Conservation (phyloP, 1,284 basidiomycete genomes). For the Xerocomus amazonicus region DNA sequence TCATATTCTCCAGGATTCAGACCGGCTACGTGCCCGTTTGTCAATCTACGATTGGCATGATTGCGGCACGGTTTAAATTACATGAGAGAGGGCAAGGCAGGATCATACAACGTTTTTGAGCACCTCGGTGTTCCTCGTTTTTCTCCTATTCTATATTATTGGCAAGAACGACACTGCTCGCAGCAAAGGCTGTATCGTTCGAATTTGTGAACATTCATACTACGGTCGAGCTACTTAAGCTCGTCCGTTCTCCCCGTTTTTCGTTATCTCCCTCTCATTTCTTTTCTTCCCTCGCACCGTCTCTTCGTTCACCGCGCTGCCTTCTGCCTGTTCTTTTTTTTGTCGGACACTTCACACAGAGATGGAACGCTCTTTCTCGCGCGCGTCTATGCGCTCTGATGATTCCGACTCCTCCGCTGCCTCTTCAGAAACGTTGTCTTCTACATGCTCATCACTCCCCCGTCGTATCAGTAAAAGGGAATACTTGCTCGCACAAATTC, state of each 20-base stretch:
- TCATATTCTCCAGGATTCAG: constrained; percentile 10
- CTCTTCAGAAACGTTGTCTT: constrained; percentile 30
- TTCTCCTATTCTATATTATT: constrained; percentile 10
- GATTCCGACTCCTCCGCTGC: constrained; percentile 17
- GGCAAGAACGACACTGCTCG: constrained; percentile 10
- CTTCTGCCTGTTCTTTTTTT: constrained; percentile 4
- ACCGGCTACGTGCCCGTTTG: constrained; percentile 8
- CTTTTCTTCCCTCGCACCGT: background rate
- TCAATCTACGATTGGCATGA: constrained; percentile 12
- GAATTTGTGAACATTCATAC: background rate
- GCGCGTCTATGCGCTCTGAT: constrained; percentile 20
- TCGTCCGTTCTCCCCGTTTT: background rate
- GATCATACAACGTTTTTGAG: constrained; percentile 1
- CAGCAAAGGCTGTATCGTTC: constrained; percentile 13
- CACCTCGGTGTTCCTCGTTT: constrained; percentile 2
- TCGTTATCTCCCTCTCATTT: background rate
- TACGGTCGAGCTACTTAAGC: constrained; percentile 27
- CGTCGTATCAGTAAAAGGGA: constrained; percentile 64
- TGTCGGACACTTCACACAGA: background rate
- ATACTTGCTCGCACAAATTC: constrained; percentile 74
- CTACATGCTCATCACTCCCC: constrained; percentile 25
- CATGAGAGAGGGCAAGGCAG: constrained; percentile 13
- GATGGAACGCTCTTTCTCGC: constrained; percentile 23
- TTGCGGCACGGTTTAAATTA: constrained; percentile 6
- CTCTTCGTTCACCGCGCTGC: background rate